Base-by-base conservation (phyloP, 2,329 filamentous ascomycete species). In the Piedraia hortae region DNA sequence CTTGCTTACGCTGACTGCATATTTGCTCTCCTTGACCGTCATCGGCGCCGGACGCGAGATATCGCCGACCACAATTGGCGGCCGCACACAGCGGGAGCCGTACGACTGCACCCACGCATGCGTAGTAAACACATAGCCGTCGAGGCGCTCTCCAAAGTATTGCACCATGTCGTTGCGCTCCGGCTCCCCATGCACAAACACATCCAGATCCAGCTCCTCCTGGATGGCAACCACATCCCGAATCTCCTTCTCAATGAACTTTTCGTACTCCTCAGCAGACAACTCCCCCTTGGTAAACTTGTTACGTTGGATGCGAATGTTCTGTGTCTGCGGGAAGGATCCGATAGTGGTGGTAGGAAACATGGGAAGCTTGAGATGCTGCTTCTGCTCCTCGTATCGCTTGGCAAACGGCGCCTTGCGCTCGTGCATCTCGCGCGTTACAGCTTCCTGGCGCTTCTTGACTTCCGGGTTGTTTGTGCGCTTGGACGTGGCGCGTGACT, bases 131-230 rank as follows among this genome's bases (percentile, higher is more conserved):
- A 78, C 72, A 51, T 93, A 97, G 44, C 85, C 85, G 42, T 88
- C 66, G 32, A 97, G 63, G 44, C 77, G 73, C 66, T 97, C 85
- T 53, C 85, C 85, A 41, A 97, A 97, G 69, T 91, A 97, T 56
- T 97, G 85, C 24, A 97, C 85, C 85, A 97, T 97, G 68, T 97
- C 85, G 59, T 97, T 97, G 51, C 85, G 78, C 67, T 97, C 85
- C 28, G 85, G 85, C 64, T 97, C 85, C 47, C 85, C 85, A 60
- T 97, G 85, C 34, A 97, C 85, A 47, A 73, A 75, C 49, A 97
- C 85, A 40, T 97, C 85, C 24, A 97, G 70, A 50, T 66, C 78
- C 43, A 97, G 80, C 59, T 93, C 85, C 43, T 93, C 78, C 59
- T 97, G 85, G 51, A 93, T 74, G 61, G 78, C 74, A 54, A 97